Percentiles rank a stretch among this genome's conserved stretches.
Evolutionary conservation across 148 eudicot species (phyloP).

Genomic region (Diospyros lotus): DNA sequence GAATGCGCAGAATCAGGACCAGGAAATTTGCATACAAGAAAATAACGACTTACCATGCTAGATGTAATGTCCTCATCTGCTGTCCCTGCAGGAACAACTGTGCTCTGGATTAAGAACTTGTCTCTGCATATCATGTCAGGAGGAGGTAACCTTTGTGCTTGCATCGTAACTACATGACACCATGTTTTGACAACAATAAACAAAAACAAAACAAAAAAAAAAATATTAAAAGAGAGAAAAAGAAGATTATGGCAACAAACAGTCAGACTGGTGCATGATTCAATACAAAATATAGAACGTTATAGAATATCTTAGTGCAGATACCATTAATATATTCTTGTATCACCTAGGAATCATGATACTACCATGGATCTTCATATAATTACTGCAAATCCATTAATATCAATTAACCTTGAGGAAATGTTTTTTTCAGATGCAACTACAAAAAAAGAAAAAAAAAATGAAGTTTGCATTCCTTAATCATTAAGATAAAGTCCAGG

Average conservation of each 20-base stretch:
- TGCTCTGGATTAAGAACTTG: conserved; percentile 83
- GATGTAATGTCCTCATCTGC: conserved; percentile 67
- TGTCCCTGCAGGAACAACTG: conserved; percentile 70
- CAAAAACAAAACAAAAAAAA: background rate
- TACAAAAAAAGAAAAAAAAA: too few species aligned
- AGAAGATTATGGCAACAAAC: background rate
- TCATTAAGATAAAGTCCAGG: too few species aligned
- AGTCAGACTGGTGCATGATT: background rate
- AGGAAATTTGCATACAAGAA: background rate
- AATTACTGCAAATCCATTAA: too few species aligned
- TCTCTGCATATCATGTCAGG: conserved; percentile 85
- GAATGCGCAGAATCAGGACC: conserved; percentile 6
- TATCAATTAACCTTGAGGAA: too few species aligned
- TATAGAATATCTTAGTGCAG: background rate
- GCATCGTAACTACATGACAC: conserved; percentile 71
- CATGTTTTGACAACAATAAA: conserved; percentile 1
- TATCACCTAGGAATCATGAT: too few species aligned
- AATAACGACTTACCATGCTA: conserved; percentile 44
- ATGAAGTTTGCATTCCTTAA: too few species aligned
- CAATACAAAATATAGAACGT: background rate
- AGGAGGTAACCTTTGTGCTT: conserved; percentile 61
- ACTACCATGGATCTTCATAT: too few species aligned
- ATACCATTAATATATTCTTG: too few species aligned
- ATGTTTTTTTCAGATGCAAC: too few species aligned
- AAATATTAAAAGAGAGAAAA: too few species aligned